Conservation (phyloP, 2,329 filamentous ascomycete species). For the Diplodia scrobiculata region DNA sequence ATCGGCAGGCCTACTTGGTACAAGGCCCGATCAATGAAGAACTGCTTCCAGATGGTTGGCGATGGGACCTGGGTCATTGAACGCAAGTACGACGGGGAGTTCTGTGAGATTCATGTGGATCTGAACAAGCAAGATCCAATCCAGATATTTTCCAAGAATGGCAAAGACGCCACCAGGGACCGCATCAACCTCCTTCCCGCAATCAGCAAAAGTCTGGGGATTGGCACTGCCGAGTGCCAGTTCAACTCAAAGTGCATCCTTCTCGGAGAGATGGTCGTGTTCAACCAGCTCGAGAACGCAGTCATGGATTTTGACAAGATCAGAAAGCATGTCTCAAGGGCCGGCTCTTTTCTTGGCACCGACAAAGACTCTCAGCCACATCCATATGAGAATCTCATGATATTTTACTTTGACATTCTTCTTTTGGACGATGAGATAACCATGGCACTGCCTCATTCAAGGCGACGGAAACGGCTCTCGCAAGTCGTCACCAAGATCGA, state of each 20-base stretch:
- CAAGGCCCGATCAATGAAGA: slow-evolving; percentile 62
- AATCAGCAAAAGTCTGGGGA: slow-evolving; percentile 65
- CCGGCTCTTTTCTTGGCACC: slow-evolving; percentile 69
- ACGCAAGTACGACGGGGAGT: slow-evolving; percentile 84
- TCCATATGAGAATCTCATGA: slow-evolving; percentile 60
- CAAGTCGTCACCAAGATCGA: slow-evolving; percentile 56
- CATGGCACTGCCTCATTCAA: slow-evolving; percentile 58
- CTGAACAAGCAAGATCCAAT: slow-evolving; percentile 61
- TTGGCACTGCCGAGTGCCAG: slow-evolving; percentile 61
- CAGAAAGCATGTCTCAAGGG: slow-evolving; percentile 74
- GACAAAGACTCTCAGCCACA: slow-evolving; percentile 66
- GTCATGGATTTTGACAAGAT: slow-evolving; percentile 81
- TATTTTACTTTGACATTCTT: slow-evolving; percentile 64
- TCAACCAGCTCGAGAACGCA: slow-evolving; percentile 64
- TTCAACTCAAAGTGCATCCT: slow-evolving; percentile 71
- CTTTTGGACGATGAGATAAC: slow-evolving; percentile 58
- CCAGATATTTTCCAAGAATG: slow-evolving; percentile 88
- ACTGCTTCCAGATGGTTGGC: slow-evolving; percentile 68
- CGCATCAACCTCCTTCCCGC: slow-evolving; percentile 62
- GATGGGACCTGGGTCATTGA: slow-evolving; percentile 70
- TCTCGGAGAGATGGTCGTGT: slow-evolving; percentile 81
- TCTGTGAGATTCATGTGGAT: slow-evolving; percentile 84
- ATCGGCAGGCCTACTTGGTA: slow-evolving; percentile 50
- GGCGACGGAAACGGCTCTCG: slow-evolving; percentile 63
- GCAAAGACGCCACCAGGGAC: slow-evolving; percentile 82